Conservation (phyloP, 2,329 filamentous ascomycete species). For the Didymella exigua region DNA sequence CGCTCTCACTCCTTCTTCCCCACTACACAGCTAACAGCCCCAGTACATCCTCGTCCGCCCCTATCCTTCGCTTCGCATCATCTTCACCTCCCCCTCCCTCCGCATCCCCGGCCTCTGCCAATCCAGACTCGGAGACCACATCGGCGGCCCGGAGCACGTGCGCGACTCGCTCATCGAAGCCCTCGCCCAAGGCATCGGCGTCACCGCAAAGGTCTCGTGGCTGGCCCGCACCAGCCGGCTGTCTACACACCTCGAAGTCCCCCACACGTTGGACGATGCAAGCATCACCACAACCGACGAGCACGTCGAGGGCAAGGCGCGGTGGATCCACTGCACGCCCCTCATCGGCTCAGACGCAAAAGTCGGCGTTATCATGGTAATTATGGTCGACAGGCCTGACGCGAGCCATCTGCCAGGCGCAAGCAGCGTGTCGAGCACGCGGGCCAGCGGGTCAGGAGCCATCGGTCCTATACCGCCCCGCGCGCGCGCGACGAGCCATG, state of each 20-base stretch:
- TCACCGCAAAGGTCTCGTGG: slow-evolving; percentile 78
- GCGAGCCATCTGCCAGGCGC: not conserved
- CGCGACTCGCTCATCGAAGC: slow-evolving; percentile 61
- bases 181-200: slow-evolving; percentile 67
- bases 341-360: slow-evolving; percentile 67
- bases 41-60: slow-evolving; percentile 56
- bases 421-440: not conserved
- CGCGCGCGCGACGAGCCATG: not conserved
- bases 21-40: not conserved
- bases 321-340: slow-evolving; percentile 79
- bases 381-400: slow-evolving; percentile 69
- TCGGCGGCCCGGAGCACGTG: slow-evolving; percentile 56
- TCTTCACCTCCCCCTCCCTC: slow-evolving; percentile 54
- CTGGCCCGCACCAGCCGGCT: slow-evolving; percentile 16
- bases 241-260: not conserved
- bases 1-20: slow-evolving; percentile 23
- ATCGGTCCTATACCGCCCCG: not conserved
- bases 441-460: not conserved
- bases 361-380: slow-evolving; percentile 77
- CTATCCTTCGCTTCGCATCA: slow-evolving; percentile 53
- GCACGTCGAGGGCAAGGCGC: slow-evolving; percentile 59
- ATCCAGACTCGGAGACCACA: slow-evolving; percentile 52
- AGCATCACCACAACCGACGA: slow-evolving; percentile 4
- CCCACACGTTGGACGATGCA: slow-evolving; percentile 8
- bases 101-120: slow-evolving; percentile 54